Evolutionary conservation across 1,139 yeast species (phyloP), one percentile per base, ranked within the genome.

Genomic region (Hyphopichia fennica): DNA sequence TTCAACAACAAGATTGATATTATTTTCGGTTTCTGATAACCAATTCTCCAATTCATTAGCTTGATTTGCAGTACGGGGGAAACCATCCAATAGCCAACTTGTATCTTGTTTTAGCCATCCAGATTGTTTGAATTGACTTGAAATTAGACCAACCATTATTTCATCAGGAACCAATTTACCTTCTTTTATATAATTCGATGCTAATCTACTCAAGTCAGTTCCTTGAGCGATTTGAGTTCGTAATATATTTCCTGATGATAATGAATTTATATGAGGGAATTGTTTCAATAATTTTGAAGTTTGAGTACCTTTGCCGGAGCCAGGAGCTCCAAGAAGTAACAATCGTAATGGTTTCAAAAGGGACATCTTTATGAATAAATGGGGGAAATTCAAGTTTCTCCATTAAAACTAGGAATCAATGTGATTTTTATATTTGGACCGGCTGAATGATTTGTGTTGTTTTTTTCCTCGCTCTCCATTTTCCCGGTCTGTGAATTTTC

Each of bases 301-400:
- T 52, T 86, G 88, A 0, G 98, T 91, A 2, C 97, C 97, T 58
- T 91, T 91, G 1, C 97, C 97, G 1, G 96, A 77, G 0, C 97
- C 98, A 0, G 97, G 98, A 0, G 97, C 96, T 4, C 97, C 97
- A 40, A 90, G 66, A 9, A 90, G 69, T 29, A 90, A 69, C 35
- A 89, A 64, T 50, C 96, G 67, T 32, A 87, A 58, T 2, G 95
- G 87, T 38, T 45, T 50, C 39, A 47, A 41, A 25, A 45, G 31
- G 29, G 43, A 30, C 45, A 42, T 47, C 3, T n/a, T 11, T 6
- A 14, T 16, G 13, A 22, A 16, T 25, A 31, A 13, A 16, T 34
- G n/a, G 38, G 27, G 30, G 22, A 17, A 23, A 3, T 27, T 17
- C 15, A 28, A 28, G 31, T 28, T 28, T 28, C 31, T n/a, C 31